Evolutionary conservation across 352 stramenopile genomes (phyloP).

Genomic region (Phytophthora capsici): DNA sequence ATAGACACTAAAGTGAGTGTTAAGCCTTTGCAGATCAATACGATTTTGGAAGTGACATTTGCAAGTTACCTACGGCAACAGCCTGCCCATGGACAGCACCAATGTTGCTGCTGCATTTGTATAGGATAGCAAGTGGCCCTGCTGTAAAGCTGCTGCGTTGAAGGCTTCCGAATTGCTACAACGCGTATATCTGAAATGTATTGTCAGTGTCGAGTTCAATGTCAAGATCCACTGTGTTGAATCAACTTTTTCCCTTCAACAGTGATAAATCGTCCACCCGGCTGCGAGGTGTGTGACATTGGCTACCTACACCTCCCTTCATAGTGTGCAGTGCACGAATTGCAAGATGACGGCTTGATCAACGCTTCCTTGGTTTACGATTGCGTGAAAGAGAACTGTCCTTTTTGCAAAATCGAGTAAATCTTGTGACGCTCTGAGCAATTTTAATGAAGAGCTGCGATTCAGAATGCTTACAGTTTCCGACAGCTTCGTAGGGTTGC

Average conservation of each 20-base stretch:
- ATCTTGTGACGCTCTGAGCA: not conserved
- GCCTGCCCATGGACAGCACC: not conserved
- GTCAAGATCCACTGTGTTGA: too few species aligned
- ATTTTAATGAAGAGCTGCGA: too few species aligned
- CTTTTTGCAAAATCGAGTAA: not conserved
- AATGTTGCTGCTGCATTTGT: not conserved
- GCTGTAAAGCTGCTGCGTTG: not conserved
- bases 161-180: too few species aligned
- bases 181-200: too few species aligned
- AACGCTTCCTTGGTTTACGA: not conserved
- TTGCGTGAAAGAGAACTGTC: conserved; percentile 2
- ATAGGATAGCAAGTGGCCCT: too few species aligned
- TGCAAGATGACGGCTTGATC: conserved; percentile 7
- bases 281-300: conserved; percentile 6
- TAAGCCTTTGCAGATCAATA: not conserved
- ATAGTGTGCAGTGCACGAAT: not conserved
- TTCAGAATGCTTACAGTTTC: too few species aligned
- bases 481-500: not conserved
- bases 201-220: too few species aligned
- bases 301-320: not conserved
- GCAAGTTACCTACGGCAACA: conserved; percentile 1
- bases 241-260: not conserved
- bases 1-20: conserved; percentile 10
- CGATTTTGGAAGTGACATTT: not conserved
- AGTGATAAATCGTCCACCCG: not conserved